Evolutionary conservation across 2,329 filamentous ascomycete species (phyloP), one percentile per base, ranked within the genome.

Genomic region (Diaporthe citriasiana): DNA sequence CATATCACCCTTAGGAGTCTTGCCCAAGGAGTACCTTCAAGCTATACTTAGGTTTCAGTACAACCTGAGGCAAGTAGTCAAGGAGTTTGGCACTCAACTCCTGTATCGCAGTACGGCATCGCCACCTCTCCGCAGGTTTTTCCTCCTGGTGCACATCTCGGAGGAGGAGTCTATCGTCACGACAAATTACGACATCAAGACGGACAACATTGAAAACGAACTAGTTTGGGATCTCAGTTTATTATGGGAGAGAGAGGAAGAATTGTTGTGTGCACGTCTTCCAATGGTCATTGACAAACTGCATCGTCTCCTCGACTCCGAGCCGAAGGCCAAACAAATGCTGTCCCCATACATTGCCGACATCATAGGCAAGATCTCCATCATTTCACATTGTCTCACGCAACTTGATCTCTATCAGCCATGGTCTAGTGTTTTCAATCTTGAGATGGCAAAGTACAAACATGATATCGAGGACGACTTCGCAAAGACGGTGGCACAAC

Each of bases 401-500:
- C 86, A 89, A 73, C 76, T 90, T 4, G 78, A 86, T 1, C 73
- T 84, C 0, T 89, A 85, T 75, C 84, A 86, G 59, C 87, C 87
- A 0, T 89, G 87, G 87, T 85, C 86, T 4, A 79, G 78, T 42
- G 80, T 76, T 0, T 87, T 86, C 59, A 82, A 85, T 9, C 15
- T 68, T 12, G 76, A 78, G 3, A 65, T 80, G n/a, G 75, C 76
- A 1, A 75, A 83, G 0, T 73, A 73, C 25, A 38, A 78, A 5
- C 76, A 78, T 0, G 75, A 60, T 0, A 78, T 85, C 33, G 76
- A 81, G 47, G 73, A 75, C 13, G 80, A 82, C 1, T 83, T 78
- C 63, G 8, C 17, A 4, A 22, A 25, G 50, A 45, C 6, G 2
- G 5, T 4, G 15, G 17, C 27, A 30, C 27, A 19, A 13, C 19